Evolutionary conservation across 129 eudicot genomes (phyloP).

Genomic region (Helianthus tuberosus): DNA sequence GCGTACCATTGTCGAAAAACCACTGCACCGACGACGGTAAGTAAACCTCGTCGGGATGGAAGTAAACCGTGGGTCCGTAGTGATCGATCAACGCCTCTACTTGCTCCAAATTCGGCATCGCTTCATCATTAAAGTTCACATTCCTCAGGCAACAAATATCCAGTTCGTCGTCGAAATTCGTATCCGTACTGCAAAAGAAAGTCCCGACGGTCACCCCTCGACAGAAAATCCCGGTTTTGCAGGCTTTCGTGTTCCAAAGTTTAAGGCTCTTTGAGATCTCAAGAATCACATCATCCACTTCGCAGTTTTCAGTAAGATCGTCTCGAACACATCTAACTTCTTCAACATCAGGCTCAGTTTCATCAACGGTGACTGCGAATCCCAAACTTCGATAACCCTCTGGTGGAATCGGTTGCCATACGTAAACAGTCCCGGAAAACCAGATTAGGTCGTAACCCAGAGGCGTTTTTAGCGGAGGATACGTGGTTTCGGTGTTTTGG

Average conservation of each 20-base stretch:
- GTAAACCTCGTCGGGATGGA: slow-evolving; percentile 84
- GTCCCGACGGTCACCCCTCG: slow-evolving; percentile 83
- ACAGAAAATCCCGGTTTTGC: slow-evolving; percentile 72
- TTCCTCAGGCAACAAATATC: slow-evolving; percentile 65
- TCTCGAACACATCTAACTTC: slow-evolving; percentile 78
- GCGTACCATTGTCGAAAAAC: slow-evolving; percentile 88
- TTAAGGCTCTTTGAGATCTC: slow-evolving; percentile 26
- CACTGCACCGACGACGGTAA: slow-evolving; percentile 84
- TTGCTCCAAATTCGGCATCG: slow-evolving; percentile 93
- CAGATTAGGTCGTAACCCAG: slow-evolving; percentile 59
- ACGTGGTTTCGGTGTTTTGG: slow-evolving; percentile 8
- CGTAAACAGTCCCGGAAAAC: slow-evolving; percentile 43
- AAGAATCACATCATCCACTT: slow-evolving; percentile 46
- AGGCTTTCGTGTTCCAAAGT: slow-evolving; percentile 74
- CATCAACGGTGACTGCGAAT: slow-evolving; percentile 57
- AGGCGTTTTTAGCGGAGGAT: slow-evolving; percentile 61
- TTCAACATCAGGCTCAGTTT: slow-evolving; percentile 53
- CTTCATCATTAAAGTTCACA: slow-evolving; percentile 38
- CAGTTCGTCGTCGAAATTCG: slow-evolving; percentile 33
- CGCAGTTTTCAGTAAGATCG: slow-evolving; percentile 71
- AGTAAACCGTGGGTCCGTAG: slow-evolving; percentile 83
- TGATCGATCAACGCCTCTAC: slow-evolving; percentile 70
- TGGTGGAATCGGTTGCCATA: slow-evolving; percentile 86
- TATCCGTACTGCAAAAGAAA: slow-evolving; percentile 61
- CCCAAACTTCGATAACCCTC: slow-evolving; percentile 73